These are phyloP conservation scores for Candida sakaeoensis DNA, from an alignment of 805 yeast genomes.

Conservation along the genomic window DNA sequence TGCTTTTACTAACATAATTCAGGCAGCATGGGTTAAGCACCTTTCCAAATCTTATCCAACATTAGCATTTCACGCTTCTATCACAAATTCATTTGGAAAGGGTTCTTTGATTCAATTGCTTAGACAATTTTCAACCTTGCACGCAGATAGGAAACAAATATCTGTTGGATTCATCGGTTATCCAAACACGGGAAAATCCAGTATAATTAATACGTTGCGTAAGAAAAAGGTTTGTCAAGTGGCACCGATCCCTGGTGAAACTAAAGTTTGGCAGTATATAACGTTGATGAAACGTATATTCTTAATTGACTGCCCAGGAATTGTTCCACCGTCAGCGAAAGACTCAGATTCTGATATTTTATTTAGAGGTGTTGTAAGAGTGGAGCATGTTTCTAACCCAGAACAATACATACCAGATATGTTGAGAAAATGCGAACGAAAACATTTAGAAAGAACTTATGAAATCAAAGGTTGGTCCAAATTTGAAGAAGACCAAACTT, in stretches of 20 bases:
- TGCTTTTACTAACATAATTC: constrained; percentile 16
- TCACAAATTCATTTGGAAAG: constrained; percentile 95
- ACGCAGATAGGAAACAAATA: constrained; percentile 89
- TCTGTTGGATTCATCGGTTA: constrained; percentile 97
- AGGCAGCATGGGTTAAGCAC: constrained; percentile 99
- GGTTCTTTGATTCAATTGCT: constrained; percentile 91
- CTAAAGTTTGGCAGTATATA: constrained; percentile 98
- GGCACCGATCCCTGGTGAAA: constrained; percentile 98
- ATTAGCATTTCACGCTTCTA: constrained; percentile 95
- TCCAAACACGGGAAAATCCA: constrained; percentile 97
- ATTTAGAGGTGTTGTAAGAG: constrained; percentile 96
- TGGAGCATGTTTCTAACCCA: constrained; percentile 93
- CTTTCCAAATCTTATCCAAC: constrained; percentile 90
- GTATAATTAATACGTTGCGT: constrained; percentile 89
- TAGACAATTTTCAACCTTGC: constrained; percentile 88
- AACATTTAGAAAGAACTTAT: constrained; percentile 92
- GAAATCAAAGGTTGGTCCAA: constrained; percentile 85
- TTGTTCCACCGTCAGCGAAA: constrained; percentile 90
- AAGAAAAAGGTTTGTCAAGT: constrained; percentile 94
- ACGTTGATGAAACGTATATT: constrained; percentile 95
- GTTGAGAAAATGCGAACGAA: constrained; percentile 76
- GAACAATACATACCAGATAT: constrained; percentile 93
- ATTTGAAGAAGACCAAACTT: constrained; percentile 43
- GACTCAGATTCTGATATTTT: constrained; percentile 90
- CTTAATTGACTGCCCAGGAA: constrained; percentile 97